Evolutionary conservation across 2,329 filamentous ascomycete species (phyloP).

Genomic region (Anisogramma anomala): DNA sequence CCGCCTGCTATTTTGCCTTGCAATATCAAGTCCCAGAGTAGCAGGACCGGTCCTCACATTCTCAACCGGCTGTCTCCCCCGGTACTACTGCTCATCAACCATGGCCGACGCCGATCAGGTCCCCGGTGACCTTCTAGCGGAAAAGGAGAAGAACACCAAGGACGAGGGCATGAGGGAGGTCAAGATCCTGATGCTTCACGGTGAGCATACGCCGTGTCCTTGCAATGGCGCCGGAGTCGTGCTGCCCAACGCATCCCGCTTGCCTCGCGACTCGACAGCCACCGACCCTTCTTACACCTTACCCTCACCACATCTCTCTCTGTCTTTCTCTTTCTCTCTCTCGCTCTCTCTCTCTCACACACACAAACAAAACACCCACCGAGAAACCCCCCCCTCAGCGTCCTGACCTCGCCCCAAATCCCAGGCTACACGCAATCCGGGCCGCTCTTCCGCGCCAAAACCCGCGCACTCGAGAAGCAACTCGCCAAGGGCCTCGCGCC

Average conservation of each 20-base stretch:
- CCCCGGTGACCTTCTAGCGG: background rate
- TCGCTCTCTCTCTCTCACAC: too few species aligned
- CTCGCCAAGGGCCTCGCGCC: constrained; percentile 61
- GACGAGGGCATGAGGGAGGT: constrained; percentile 36
- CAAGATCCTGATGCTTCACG: constrained; percentile 70
- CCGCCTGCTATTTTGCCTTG: background rate
- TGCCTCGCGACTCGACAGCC: too few species aligned
- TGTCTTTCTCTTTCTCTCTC: too few species aligned
- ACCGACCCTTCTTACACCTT: too few species aligned
- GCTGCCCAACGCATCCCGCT: too few species aligned
- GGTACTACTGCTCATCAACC: background rate
- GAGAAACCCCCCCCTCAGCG: too few species aligned
- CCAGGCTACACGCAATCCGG: constrained; percentile 84
- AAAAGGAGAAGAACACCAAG: constrained; percentile 18
- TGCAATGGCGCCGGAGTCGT: too few species aligned
- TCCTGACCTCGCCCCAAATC: too few species aligned
- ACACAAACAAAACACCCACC: too few species aligned
- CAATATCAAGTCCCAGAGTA: background rate
- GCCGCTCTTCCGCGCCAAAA: constrained; percentile 74
- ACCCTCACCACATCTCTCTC: too few species aligned
- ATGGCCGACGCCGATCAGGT: constrained; percentile 2
- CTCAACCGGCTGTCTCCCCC: background rate
- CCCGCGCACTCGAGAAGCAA: constrained; percentile 72
- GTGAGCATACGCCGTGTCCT: constrained; percentile 25
- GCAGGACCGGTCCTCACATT: background rate